Evolutionary conservation across 1,284 basidiomycete genomes (phyloP), one percentile per base, ranked within the genome.

Genomic region (Stereum hirsutum): DNA sequence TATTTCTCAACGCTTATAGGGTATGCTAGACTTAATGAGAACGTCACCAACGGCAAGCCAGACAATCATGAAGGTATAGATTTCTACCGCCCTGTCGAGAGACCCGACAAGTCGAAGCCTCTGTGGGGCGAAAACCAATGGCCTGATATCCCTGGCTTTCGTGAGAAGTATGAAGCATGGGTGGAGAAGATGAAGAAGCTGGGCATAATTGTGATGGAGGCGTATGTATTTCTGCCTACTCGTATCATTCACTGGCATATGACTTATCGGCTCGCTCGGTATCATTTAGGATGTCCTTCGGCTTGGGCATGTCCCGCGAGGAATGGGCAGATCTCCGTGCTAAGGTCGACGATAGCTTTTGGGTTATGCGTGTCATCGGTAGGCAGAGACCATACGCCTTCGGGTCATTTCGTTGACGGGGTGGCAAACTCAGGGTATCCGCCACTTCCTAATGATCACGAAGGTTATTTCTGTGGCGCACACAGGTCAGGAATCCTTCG

Each of bases 61-160:
- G 89, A 92, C 57, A 85, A 82, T 47, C 89, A 93, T 50, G 89
- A 93, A 64, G 88, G 75, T 1, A 61, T 92, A 26, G 89, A 93
- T 54, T 75, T 89, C 39, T 91, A 90, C 57, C 78, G 71, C 14
- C 83, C 87, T 0, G 79, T 84, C 5, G 69, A 73, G 39, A 61
- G 72, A 17, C 79, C 84, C 0, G 80, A 89, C 57, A 84, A 75
- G 61, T 69, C 70, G 5, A 78, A 74, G 47, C 74, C 77, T 0
- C 57, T 90, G 1, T 80, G 82, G 76, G 90, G 90, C 15, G 77
- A 78, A 57, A 93, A 93, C 56, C 88, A 88, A 49, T 93, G 85
- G 82, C 90, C 89, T 0, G 52, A 54, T 2, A 53, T 83, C 5
- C 72, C 73, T 0, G 59, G 55, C 0, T 88, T 91, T 52, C 65